Conservation (phyloP, 1,284 basidiomycete genomes). For the Cutaneotrichosporon mucoides region DNA sequence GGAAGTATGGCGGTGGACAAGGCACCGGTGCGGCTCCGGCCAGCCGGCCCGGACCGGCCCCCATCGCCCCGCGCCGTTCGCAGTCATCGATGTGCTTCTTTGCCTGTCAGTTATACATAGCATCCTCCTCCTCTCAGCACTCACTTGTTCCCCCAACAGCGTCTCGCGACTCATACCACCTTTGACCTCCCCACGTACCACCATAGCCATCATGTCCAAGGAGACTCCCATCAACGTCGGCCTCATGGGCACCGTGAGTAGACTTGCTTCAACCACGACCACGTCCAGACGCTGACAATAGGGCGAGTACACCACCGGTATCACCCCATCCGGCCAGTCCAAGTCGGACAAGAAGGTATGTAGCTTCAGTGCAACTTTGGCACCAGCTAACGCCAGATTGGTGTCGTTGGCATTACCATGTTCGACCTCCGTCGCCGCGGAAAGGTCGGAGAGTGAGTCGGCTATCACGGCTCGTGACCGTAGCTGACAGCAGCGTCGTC, state of each 20-base stretch:
- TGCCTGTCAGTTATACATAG: too few species aligned
- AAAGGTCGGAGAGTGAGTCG: constrained; percentile 58
- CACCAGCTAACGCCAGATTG: constrained; percentile 50
- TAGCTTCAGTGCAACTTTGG: constrained; percentile 2
- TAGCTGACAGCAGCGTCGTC: constrained; percentile 28
- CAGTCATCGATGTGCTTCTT: too few species aligned
- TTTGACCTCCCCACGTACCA: not conserved
- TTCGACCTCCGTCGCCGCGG: constrained; percentile 82
- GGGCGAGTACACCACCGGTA: constrained; percentile 82
- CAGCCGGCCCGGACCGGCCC: too few species aligned
- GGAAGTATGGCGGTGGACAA: too few species aligned
- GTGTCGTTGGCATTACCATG: constrained; percentile 79
- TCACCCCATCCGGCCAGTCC: constrained; percentile 81
- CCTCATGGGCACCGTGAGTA: constrained; percentile 48
- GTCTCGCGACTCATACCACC: not conserved
- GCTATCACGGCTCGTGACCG: not conserved
- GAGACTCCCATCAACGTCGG: constrained; percentile 42
- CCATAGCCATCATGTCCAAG: not conserved
- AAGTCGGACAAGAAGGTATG: constrained; percentile 87
- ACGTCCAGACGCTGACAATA: constrained; percentile 5
- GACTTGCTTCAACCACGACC: too few species aligned
- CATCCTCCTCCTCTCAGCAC: too few species aligned
- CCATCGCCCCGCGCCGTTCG: too few species aligned
- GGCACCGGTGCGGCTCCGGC: too few species aligned
- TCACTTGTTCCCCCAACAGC: too few species aligned